These are phyloP conservation scores for Capsella rubella DNA, from an alignment of 441 rosid genomes.

Conservation along the genomic window DNA sequence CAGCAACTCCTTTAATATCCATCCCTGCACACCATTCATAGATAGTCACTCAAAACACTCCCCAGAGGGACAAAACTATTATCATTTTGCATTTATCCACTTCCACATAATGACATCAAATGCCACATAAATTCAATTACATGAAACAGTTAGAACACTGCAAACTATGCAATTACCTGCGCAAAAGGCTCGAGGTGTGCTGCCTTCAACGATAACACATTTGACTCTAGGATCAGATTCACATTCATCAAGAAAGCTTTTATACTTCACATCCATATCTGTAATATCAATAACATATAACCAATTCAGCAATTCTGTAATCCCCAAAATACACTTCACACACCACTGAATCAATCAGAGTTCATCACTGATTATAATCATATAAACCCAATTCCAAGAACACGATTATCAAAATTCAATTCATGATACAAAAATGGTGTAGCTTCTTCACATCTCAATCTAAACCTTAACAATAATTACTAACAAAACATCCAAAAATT, in stretches of 20 bases:
- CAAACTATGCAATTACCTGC: constrained; percentile 55
- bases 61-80: constrained; percentile 31
- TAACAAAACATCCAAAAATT: too few species aligned
- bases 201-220: constrained; percentile 82
- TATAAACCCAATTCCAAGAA: not conserved
- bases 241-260: constrained; percentile 83
- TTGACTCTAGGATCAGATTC: constrained; percentile 81
- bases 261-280: constrained; percentile 89
- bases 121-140: not conserved
- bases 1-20: constrained; percentile 97
- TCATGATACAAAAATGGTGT: not conserved
- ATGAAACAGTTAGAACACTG: not conserved
- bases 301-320: not conserved
- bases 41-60: constrained; percentile 49
- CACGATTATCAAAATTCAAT: too few species aligned
- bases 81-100: not conserved
- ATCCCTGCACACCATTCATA: constrained; percentile 76
- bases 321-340: not conserved
- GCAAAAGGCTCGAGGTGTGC: constrained; percentile 84
- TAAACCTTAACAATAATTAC: too few species aligned
- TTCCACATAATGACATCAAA: not conserved
- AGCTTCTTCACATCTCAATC: too few species aligned
- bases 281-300: constrained; percentile 33
- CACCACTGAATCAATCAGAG: not conserved
- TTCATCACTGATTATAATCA: not conserved